These are phyloP conservation scores for Teratosphaeria gauchensis DNA, from an alignment of 2,329 filamentous ascomycete species.

Conservation along the genomic window DNA sequence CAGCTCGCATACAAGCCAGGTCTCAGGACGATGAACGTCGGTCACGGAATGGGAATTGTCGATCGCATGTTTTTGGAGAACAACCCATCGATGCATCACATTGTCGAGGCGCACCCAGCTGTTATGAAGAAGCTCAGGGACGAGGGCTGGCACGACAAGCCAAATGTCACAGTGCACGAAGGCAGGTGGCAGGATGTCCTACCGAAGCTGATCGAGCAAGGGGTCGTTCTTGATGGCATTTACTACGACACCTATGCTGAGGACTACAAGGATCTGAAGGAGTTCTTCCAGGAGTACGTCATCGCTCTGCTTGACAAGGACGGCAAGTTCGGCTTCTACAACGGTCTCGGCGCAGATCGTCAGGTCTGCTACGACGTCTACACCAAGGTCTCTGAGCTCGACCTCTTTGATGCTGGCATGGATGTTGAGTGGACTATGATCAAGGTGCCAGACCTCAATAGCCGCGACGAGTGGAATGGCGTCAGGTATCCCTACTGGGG, in stretches of 20 bases:
- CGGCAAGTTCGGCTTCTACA: constrained; percentile 53
- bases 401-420: constrained; percentile 77
- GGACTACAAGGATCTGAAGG: constrained; percentile 73
- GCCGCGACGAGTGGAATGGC: constrained; percentile 74
- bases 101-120: constrained; percentile 43
- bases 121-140: constrained; percentile 37
- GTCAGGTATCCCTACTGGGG: constrained; percentile 86
- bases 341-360: constrained; percentile 79
- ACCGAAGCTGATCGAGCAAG: constrained; percentile 34
- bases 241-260: constrained; percentile 99
- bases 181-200: constrained; percentile 43
- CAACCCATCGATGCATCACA: constrained; percentile 37
- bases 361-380: constrained; percentile 96
- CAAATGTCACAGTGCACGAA: constrained; percentile 39
- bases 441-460: constrained; percentile 60
- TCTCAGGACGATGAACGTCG: constrained; percentile 40
- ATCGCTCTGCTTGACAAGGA: constrained; percentile 62
- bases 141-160: constrained; percentile 40
- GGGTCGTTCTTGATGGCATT: constrained; percentile 43
- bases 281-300: constrained; percentile 82
- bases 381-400: constrained; percentile 81
- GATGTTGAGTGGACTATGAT: constrained; percentile 81
- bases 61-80: constrained; percentile 38
- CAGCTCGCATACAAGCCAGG: constrained; percentile 29
- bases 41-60: constrained; percentile 44